Evolutionary conservation across 106 monocot species (phyloP), one percentile per base, ranked within the genome.

Genomic region (Phalaenopsis aphrodite): DNA sequence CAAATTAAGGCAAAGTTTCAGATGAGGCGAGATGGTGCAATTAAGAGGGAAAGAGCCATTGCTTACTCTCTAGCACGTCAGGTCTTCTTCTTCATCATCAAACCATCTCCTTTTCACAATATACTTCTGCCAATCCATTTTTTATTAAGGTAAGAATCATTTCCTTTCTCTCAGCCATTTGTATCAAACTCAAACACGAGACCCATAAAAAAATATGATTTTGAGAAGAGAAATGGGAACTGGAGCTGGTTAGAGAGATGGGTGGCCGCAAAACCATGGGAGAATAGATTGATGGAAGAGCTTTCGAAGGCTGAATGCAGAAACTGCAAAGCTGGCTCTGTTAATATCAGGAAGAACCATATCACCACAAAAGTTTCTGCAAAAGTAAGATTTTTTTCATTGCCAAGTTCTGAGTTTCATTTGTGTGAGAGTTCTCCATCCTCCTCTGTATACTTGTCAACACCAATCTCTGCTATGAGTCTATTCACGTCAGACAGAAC

Each of bases 41-140:
- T 89, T 5, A 92, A 85, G 82, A 87, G 95, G 79, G 96, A 96
- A 69, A 72, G 93, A 19, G 96, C 92, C 8, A 88, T 96, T 9
- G 82, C 87, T 75, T 94, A 94, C 71, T 80, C 90, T 43, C 78
- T 87, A 57, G 81, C 87, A 77, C 93, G 93, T 86, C 82, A 84
- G 84, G 92, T 90, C 69, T 15, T 2, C 57, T 18, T 75, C 5
- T 42, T 42, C 12, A 0, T 30, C 30, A 12, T 24, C 77, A 77
- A 30, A 23, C 2, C 7, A 30, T 77, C 8, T 16, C 19, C 46
- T 61, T 5, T 19, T 19, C 17, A 61, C 0, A 30, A 30, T 30
- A 30, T 30, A 30, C 30, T 30, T 30, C 0, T 30, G 30, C 30
- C 30, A 30, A 30, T 30, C 30, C 30, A 30, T 30, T 0, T 30